These are phyloP conservation scores for Fusarium chaquense DNA, from an alignment of 2,329 filamentous ascomycete genomes.

Conservation along the genomic window DNA sequence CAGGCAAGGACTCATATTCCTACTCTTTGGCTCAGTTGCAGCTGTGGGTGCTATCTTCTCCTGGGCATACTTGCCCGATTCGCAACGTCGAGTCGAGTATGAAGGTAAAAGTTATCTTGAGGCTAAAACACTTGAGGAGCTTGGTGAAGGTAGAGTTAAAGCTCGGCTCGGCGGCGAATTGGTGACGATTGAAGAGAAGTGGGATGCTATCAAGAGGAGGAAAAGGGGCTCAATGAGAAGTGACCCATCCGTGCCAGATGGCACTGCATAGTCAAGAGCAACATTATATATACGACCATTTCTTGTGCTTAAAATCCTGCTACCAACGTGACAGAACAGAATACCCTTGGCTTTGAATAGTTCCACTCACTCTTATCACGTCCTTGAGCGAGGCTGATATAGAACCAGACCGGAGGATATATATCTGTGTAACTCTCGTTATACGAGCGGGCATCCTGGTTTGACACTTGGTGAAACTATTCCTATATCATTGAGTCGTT, in stretches of 20 bases:
- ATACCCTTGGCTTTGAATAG: conserved; percentile 15
- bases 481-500: background rate
- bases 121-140: conserved; percentile 63
- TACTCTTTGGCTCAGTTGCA: conserved; percentile 64
- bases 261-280: conserved; percentile 21
- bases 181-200: conserved; percentile 59
- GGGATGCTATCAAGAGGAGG: conserved; percentile 54
- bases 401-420: background rate
- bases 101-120: conserved; percentile 55
- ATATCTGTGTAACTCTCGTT: background rate
- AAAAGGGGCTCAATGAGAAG: conserved; percentile 43
- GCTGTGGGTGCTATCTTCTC: conserved; percentile 62
- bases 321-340: background rate
- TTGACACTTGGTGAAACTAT: background rate
- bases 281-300: background rate
- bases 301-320: conserved; percentile 12
- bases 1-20: conserved; percentile 63
- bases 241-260: conserved; percentile 44
- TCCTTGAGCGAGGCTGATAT: background rate
- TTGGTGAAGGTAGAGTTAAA: conserved; percentile 62
- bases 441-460: background rate
- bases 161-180: conserved; percentile 59
- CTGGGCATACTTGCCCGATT: conserved; percentile 64
- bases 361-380: background rate
- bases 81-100: conserved; percentile 57